Evolutionary conservation across 2,329 filamentous ascomycete genomes (phyloP).

Genomic region (Dryadomyces quercivorus): DNA sequence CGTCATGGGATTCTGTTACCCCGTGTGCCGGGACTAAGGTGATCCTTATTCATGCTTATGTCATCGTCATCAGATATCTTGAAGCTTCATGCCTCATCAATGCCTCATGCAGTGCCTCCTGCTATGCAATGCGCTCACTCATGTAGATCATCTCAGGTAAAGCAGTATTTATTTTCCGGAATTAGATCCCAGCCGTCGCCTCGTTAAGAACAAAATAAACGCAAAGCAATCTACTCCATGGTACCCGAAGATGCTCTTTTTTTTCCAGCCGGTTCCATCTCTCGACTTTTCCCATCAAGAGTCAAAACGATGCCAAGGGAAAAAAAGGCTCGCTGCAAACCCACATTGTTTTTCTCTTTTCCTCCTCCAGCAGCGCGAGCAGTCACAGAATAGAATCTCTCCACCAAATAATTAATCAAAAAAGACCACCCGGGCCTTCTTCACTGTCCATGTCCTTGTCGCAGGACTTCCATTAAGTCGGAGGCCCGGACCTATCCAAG

Average conservation of each 20-base stretch:
- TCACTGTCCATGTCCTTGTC: too few species aligned
- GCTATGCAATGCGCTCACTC: too few species aligned
- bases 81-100: too few species aligned
- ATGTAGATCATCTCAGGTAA: background rate
- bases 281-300: background rate
- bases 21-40: too few species aligned
- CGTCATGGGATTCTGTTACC: too few species aligned
- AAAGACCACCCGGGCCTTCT: background rate
- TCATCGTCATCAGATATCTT: too few species aligned
- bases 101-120: too few species aligned
- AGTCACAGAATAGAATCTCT: background rate
- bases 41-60: too few species aligned
- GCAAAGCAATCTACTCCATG: background rate
- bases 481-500: background rate
- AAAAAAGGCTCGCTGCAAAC: background rate
- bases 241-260: background rate
- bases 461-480: background rate
- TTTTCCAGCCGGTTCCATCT: background rate
- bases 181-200: constrained; percentile 24
- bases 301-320: background rate
- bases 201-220: constrained; percentile 18
- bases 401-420: background rate
- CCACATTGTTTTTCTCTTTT: background rate
- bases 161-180: constrained; percentile 11
- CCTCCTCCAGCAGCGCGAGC: background rate